A percentile compares a stretch with the other conserved stretches of the same genome.
Conservation (phyloP, 78 protist species). For the Dictyostelium intermedium region DNA sequence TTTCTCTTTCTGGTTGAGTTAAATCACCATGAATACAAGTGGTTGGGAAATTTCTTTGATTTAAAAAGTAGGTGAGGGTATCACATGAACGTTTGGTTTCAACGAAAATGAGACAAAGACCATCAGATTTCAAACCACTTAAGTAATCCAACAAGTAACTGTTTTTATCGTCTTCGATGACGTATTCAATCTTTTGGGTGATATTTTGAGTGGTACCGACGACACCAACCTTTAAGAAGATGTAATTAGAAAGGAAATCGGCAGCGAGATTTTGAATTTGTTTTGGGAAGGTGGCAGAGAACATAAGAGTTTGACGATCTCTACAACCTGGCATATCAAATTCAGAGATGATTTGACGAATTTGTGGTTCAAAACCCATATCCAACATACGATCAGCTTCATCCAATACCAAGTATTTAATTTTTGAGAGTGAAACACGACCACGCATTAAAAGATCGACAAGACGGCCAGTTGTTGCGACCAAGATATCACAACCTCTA, state of each 20-base stretch:
- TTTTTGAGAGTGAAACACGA: conserved; percentile 78
- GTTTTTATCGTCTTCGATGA: conserved; percentile 91
- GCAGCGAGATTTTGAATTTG: conserved; percentile 97
- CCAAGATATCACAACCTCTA: conserved; percentile 97
- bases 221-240: conserved; percentile 97
- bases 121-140: conserved; percentile 25
- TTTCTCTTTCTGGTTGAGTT: conserved; percentile 96
- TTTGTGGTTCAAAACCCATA: conserved; percentile 99
- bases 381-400: conserved; percentile 99
- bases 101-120: conserved; percentile 92
- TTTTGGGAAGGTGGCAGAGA: conserved; percentile 99
- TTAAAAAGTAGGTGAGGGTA: conserved; percentile 88
- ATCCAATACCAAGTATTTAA: conserved; percentile 93
- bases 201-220: conserved; percentile 97
- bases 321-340: conserved; percentile 91
- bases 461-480: conserved; percentile 99
- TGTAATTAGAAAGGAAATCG: conserved; percentile 95
- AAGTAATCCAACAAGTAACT: conserved; percentile 85
- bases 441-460: conserved; percentile 95
- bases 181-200: conserved; percentile 89
- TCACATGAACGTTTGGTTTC: conserved; percentile 96
- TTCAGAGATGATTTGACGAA: conserved; percentile 94
- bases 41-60: conserved; percentile 67
- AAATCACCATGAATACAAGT: conserved; percentile 99
- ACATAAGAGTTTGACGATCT: conserved; percentile 98